Conservation (phyloP, 306 rosid genomes). For the Dryas alaskensis region DNA sequence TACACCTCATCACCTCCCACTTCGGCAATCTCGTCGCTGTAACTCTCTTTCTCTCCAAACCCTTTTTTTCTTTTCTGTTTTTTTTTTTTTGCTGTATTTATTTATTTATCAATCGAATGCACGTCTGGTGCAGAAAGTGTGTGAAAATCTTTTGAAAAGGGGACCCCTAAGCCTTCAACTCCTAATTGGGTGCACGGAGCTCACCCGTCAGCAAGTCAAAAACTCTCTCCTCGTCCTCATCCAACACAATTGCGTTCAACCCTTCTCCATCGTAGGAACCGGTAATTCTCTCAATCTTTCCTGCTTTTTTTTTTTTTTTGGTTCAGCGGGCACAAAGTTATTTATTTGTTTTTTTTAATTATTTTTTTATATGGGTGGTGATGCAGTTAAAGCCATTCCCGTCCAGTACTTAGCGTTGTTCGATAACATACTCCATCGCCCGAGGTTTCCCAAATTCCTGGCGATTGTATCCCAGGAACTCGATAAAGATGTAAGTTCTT, state of each 20-base stretch:
- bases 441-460: slow-evolving; percentile 77
- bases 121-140: slow-evolving; percentile 57
- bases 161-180: slow-evolving; percentile 53
- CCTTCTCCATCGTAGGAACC: slow-evolving; percentile 37
- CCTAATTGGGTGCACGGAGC: slow-evolving; percentile 56
- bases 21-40: slow-evolving; percentile 85
- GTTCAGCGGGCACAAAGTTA: background rate
- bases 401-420: slow-evolving; percentile 57
- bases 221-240: slow-evolving; percentile 77
- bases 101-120: background rate
- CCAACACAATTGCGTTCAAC: slow-evolving; percentile 88
- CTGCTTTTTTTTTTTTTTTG: no score
- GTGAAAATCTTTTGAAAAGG: slow-evolving; percentile 53
- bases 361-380: slow-evolving; percentile 34
- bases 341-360: slow-evolving; percentile 7
- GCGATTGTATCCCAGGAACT: slow-evolving; percentile 49
- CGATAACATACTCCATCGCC: slow-evolving; percentile 72
- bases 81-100: background rate
- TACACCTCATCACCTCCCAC: slow-evolving; percentile 68
- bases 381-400: slow-evolving; percentile 21
- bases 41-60: slow-evolving; percentile 15
- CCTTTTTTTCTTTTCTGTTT: background rate
- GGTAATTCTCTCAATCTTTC: slow-evolving; percentile 12
- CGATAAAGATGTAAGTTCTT: slow-evolving; percentile 51
- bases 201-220: slow-evolving; percentile 57